Base-by-base conservation (phyloP, 2,329 filamentous ascomycete species). In the Trichophyton benhamiae region DNA sequence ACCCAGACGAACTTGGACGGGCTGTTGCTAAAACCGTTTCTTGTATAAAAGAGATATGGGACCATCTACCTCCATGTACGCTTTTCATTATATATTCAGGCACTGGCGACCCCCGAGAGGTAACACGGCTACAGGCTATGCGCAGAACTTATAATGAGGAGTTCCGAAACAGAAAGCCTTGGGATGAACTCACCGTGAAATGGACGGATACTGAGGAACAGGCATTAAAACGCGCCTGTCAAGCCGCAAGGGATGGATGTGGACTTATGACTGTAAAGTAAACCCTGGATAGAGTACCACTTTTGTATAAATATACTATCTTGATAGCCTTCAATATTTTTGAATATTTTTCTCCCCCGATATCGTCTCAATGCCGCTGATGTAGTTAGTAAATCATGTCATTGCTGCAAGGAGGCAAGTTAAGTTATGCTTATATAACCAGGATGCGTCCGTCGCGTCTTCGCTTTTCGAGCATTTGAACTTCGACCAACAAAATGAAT, bases 141-240 rank as follows among this genome's bases (percentile, higher is more conserved):
- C 80, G 84, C 61, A 77, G 79, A 66, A 74, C 75, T 61, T 83
- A 81, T 68, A 79, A 79, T 60, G 75, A 79, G 60, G 83, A 86
- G 67, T 85, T 80, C 67, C 74, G 77, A 61, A 77, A 78, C 20
- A 82, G 81, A 71, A 85, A 84, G 61, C 74, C 74, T 25, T 86
- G 83, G 83, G 80, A 86, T 69, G 75, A 85, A 63, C 67, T 86
- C 64, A 82, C 74, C 58, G 81, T 86, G 42, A 79, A 83, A 67
- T 87, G 84, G 84, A 85, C 83, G 20, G 83, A 86, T 72, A 76
- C 74, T 2, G 84, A 87, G 68, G 81, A 84, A 65, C 83, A 85
- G 70, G 79, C 78, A 49, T 69, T 87, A 60, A 79, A 80, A 65
- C 74, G 70, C 62, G 83, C 83, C 1, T 82, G 79, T 67, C 77